A percentile compares a stretch with the other conserved stretches of the same genome.
Conservation (phyloP, 768 basidiomycete genomes). For the Podaxis mareebaensis region DNA sequence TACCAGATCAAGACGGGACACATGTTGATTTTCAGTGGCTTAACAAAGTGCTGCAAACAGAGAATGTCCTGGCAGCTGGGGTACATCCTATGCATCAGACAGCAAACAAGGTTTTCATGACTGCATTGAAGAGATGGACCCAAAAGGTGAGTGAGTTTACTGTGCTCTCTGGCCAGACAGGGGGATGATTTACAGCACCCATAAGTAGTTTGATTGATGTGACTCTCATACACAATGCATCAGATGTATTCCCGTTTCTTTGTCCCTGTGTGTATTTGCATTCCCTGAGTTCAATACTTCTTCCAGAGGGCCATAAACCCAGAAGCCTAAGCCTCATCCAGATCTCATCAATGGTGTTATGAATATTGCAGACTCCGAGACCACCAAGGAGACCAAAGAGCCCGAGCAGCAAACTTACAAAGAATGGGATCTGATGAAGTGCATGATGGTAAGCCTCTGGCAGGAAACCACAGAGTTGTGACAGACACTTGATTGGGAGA, state of each 20-base stretch:
- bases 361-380: no score
- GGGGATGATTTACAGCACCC: not conserved
- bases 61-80: constrained; percentile 1
- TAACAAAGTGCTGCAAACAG: not conserved
- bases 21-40: constrained; percentile 12
- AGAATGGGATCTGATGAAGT: no score
- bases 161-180: not conserved
- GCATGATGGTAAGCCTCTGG: no score
- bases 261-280: not conserved
- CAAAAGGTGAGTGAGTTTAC: not conserved
- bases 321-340: not conserved
- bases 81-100: constrained; percentile 10
- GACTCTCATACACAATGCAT: not conserved
- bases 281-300: not conserved
- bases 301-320: not conserved
- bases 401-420: no score
- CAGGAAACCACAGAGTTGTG: no score
- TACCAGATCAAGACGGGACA: not conserved
- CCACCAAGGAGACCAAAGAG: no score
- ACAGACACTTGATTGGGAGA: no score
- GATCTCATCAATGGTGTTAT: not conserved
- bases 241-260: not conserved
- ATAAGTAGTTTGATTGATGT: not conserved
- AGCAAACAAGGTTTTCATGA: not conserved
- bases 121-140: not conserved